phyloP scores from a whole-genome alignment of 345 rosid species.

The Erucastrum elatum region DNA sequence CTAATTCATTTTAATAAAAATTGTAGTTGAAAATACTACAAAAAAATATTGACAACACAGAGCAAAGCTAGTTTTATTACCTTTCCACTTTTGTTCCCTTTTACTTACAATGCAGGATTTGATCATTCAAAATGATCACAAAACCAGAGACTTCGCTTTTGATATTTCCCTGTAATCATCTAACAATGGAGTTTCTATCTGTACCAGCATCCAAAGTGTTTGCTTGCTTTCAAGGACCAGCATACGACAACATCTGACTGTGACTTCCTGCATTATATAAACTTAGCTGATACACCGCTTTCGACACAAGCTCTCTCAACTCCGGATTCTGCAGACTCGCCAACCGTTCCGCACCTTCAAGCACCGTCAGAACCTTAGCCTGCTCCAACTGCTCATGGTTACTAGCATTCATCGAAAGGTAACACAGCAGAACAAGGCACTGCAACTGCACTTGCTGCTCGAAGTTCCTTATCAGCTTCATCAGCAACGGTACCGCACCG shows the following conservation, averaged over 20 bases:
- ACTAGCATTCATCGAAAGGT: slow-evolving; percentile 67
- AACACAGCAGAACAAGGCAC: slow-evolving; percentile 67
- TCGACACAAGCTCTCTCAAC: slow-evolving; percentile 61
- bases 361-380: slow-evolving; percentile 73
- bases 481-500: slow-evolving; percentile 52
- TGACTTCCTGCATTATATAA: slow-evolving; percentile 60
- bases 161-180: slow-evolving; percentile 11
- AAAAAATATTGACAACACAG: neutral
- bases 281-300: slow-evolving; percentile 63
- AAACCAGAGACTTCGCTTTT: slow-evolving; percentile 3
- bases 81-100: neutral
- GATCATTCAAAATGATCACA: slow-evolving; percentile 12
- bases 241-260: slow-evolving; percentile 51
- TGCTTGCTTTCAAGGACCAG: slow-evolving; percentile 19
- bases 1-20: neutral
- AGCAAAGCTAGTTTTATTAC: slow-evolving; percentile 31
- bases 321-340: slow-evolving; percentile 59
- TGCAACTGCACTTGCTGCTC: slow-evolving; percentile 60
- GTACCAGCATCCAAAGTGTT: slow-evolving; percentile 13
- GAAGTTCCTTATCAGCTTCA: slow-evolving; percentile 61
- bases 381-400: slow-evolving; percentile 59
- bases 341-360: slow-evolving; percentile 70
- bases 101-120: slow-evolving; percentile 25
- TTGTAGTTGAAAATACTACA: neutral
- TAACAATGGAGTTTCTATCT: neutral